phyloP scores from a whole-genome alignment of 1,284 basidiomycete genomes.

The Pulveroboletus sp. region DNA sequence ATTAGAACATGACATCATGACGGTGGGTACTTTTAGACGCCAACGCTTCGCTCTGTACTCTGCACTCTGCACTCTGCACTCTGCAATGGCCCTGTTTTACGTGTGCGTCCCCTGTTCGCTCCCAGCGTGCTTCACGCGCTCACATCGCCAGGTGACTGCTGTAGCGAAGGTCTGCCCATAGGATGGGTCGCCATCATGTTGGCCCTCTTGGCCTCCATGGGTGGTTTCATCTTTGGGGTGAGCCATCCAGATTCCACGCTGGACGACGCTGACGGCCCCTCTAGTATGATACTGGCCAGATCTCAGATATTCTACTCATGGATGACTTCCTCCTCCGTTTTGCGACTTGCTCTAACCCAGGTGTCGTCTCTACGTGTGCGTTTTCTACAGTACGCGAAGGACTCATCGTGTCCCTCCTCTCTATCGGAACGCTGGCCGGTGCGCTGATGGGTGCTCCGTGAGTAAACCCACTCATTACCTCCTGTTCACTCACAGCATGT shows the following conservation, averaged over 20 bases:
- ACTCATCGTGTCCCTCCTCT: conserved; percentile 71
- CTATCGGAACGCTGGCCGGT: conserved; percentile 64
- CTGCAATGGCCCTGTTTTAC: conserved; percentile 14
- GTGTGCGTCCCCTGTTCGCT: conserved; percentile 2
- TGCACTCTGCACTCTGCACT: too few relatives aligned
- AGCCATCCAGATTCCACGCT: conserved; percentile 4
- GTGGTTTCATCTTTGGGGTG: conserved; percentile 74
- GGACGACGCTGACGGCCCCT: conserved; percentile 1
- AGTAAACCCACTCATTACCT: conserved; percentile 23
- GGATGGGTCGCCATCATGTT: conserved; percentile 65
- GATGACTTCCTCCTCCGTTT: conserved; percentile 70
- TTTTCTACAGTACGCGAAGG: conserved; percentile 58
- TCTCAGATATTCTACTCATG: conserved; percentile 78
- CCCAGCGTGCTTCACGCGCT: background rate
- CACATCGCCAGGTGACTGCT: too few relatives aligned
- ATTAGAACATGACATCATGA: background rate
- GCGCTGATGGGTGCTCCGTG: conserved; percentile 62
- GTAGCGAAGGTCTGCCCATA: conserved; percentile 48
- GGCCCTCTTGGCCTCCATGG: conserved; percentile 73
- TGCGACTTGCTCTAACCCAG: conserved; percentile 46
- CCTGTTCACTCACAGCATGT: background rate
- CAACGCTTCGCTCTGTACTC: too few relatives aligned
- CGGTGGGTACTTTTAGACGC: too few relatives aligned
- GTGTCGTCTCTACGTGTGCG: conserved; percentile 45
- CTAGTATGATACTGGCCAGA: conserved; percentile 74